Base-by-base conservation (phyloP, 495 filamentous ascomycete species). In the Penicillium desertorum region DNA sequence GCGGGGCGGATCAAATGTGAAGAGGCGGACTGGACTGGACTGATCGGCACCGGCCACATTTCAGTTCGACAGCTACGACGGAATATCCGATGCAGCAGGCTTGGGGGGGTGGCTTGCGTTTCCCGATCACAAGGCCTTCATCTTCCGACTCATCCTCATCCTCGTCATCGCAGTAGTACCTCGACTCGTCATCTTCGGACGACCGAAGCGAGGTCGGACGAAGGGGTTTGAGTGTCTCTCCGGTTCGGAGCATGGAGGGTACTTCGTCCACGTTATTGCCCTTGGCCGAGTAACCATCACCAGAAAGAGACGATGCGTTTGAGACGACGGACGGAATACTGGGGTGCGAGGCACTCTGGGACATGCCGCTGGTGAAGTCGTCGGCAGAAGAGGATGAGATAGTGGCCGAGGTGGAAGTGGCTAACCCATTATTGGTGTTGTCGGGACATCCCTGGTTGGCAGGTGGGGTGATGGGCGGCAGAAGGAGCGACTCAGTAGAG, bases 301-400 rank as follows among this genome's bases (percentile, higher is more conserved):
- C 84, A 19, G 86, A 91, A 19, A 90, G 73, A n/a, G 88, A 92
- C 27, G 88, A 89, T n/a, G 87, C 87, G n/a, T 87, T 85, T 30
- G 88, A 90, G 14, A 90, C 76, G 6, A 92, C 80, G 39, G 88
- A 88, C 3, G 88, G 88, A 6, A 92, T 80, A 42, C 88, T 90
- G 14, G 88, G 88, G 59, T 90, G 86, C 16, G 88, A 89, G 37
- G 80, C 83, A 65, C 85, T 88, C 39, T 82, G 81, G 25, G 81
- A 80, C 70, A 81, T 85, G 50, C 73, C 79, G 22, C 85, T 84
- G 9, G 79, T 74, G 53, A 79, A 76, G 43, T 83, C 79, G 55
- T 83, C 81, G 16, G 71, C 71, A 22, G 78, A 78, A 1, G 76
- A 75, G 5, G 78, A 78, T 19, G 77, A 76, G 1, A 83, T 77